Evolutionary conservation across 176 grass and related monocot species (phyloP).

Genomic region (Carex pumila): DNA sequence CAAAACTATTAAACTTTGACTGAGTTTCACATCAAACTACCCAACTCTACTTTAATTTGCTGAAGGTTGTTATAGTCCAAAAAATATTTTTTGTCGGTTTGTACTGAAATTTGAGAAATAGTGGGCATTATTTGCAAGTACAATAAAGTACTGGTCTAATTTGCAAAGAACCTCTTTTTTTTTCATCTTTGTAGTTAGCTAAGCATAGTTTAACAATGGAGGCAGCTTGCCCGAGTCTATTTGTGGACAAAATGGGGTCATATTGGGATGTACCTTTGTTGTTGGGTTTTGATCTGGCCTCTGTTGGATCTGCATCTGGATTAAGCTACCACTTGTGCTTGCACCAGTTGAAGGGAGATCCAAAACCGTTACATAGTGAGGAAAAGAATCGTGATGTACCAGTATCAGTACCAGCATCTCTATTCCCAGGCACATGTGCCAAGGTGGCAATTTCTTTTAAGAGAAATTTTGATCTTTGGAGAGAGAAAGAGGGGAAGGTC

Average conservation of each 20-base stretch:
- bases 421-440: slow-evolving; percentile 65
- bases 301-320: slow-evolving; percentile 58
- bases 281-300: slow-evolving; percentile 74
- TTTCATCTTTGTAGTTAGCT: slow-evolving; percentile 52
- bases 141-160: not conserved
- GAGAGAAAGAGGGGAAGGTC: slow-evolving; percentile 82
- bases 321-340: slow-evolving; percentile 83
- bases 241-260: slow-evolving; percentile 68
- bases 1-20: not conserved
- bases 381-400: slow-evolving; percentile 23
- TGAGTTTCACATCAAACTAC: not conserved
- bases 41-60: not conserved
- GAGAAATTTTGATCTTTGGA: slow-evolving; percentile 67
- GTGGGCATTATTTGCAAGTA: not conserved
- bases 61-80: not conserved
- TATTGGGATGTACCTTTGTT: slow-evolving; percentile 88
- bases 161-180: slow-evolving; percentile 3
- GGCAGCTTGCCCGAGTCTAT: slow-evolving; percentile 76
- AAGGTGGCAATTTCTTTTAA: slow-evolving; percentile 73
- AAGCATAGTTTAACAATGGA: slow-evolving; percentile 60
- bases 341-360: slow-evolving; percentile 74
- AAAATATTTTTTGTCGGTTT: not conserved
- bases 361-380: slow-evolving; percentile 56
- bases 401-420: slow-evolving; percentile 35
- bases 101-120: slow-evolving; percentile 7